Evolutionary conservation across 176 grass and related monocot species (phyloP).

Genomic region (Oryza meyeriana): DNA sequence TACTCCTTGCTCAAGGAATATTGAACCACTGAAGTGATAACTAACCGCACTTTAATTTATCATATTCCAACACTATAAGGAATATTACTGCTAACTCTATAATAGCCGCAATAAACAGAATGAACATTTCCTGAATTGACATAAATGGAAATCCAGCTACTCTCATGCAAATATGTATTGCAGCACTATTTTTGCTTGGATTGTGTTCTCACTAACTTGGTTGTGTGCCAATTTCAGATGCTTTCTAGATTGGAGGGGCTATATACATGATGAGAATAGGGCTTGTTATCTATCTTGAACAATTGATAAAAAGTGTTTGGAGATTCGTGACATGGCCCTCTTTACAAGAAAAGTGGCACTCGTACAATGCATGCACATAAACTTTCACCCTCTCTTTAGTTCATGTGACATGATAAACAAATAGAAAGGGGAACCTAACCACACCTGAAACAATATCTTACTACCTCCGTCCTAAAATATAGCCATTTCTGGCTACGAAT

Average conservation of each 20-base stretch:
- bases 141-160: not conserved
- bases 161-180: not conserved
- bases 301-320: constrained; percentile 41
- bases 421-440: constrained; percentile 28
- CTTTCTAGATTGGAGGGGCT: constrained; percentile 25
- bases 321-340: constrained; percentile 47
- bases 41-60: not conserved
- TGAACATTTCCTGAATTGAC: not conserved
- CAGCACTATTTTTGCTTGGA: not conserved
- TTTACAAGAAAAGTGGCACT: constrained; percentile 45
- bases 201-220: not conserved
- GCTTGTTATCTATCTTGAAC: constrained; percentile 19
- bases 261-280: not conserved
- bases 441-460: constrained; percentile 44
- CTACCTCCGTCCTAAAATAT: too few species aligned
- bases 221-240: not conserved
- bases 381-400: constrained; percentile 23
- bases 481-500: too few species aligned
- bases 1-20: not conserved
- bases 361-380: constrained; percentile 33
- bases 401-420: constrained; percentile 38
- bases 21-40: not conserved
- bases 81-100: not conserved
- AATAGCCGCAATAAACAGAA: not conserved
- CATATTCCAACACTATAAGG: not conserved